phyloP scores from a whole-genome alignment of 352 stramenopile genomes.

The Pythium brachiatum region DNA sequence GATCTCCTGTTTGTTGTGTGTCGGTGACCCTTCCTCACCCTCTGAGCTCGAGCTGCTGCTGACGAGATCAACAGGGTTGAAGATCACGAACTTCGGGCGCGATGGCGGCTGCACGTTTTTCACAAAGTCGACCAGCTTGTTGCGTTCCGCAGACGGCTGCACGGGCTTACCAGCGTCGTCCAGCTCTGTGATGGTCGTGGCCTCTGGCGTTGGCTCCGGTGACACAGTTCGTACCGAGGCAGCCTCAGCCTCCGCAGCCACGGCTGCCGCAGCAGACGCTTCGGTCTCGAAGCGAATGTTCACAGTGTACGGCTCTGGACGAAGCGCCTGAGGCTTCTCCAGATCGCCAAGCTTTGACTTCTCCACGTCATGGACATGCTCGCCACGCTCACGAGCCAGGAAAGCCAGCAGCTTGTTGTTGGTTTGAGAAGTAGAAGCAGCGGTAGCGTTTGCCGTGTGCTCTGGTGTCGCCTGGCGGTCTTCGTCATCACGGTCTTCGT shows the following conservation, averaged over 20 bases:
- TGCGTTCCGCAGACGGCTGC: slow-evolving; percentile 15
- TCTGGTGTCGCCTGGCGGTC: slow-evolving; percentile 27
- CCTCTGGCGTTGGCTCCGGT: slow-evolving; percentile 27
- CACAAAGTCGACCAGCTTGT: slow-evolving; percentile 55
- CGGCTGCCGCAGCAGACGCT: not conserved
- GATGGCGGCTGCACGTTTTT: slow-evolving; percentile 42
- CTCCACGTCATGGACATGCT: slow-evolving; percentile 39
- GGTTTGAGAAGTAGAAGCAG: slow-evolving; percentile 21
- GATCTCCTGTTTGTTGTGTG: slow-evolving; percentile 18
- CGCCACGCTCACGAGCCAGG: slow-evolving; percentile 48
- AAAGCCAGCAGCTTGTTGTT: slow-evolving; percentile 66
- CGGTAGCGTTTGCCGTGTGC: slow-evolving; percentile 20
- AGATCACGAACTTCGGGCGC: slow-evolving; percentile 53
- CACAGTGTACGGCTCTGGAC: slow-evolving; percentile 17
- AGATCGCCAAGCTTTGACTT: not conserved
- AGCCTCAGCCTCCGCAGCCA: slow-evolving; percentile 2
- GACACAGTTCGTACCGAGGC: not conserved
- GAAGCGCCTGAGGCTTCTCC: not conserved
- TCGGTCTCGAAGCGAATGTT: slow-evolving; percentile 18
- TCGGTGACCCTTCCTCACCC: slow-evolving; percentile 14
- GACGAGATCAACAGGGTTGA: slow-evolving; percentile 46
- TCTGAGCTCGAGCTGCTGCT: slow-evolving; percentile 18
- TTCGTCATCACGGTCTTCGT: slow-evolving; percentile 42
- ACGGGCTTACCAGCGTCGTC: slow-evolving; percentile 1
- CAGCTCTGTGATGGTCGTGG: slow-evolving; percentile 9